Conservation (phyloP, 805 yeast species). For the Ogataea siamensis region DNA sequence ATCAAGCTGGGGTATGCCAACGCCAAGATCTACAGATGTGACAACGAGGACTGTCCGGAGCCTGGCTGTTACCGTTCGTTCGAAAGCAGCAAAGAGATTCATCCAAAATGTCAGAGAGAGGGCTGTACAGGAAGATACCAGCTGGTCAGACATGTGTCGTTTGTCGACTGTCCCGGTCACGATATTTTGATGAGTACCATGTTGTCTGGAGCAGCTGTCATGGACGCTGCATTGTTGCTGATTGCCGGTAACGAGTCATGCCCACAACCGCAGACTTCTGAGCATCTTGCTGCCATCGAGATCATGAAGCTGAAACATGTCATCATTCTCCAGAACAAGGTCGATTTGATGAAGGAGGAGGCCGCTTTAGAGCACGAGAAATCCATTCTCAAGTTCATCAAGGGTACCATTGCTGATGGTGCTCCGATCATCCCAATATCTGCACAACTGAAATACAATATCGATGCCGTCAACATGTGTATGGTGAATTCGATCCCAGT, state of each 20-base stretch:
- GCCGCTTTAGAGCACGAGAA: slow-evolving; percentile 94
- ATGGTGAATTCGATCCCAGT: slow-evolving; percentile 95
- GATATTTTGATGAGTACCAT: slow-evolving; percentile 99
- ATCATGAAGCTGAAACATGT: slow-evolving; percentile 98
- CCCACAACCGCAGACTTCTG: slow-evolving; percentile 99
- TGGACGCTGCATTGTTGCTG: slow-evolving; percentile 97
- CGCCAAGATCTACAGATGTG: slow-evolving; percentile 95
- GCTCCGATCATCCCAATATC: slow-evolving; percentile 99
- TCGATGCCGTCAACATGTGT: slow-evolving; percentile 96
- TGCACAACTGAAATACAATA: slow-evolving; percentile 97
- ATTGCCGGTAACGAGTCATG: slow-evolving; percentile 99
- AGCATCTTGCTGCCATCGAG: slow-evolving; percentile 98
- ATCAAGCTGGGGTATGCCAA: slow-evolving; percentile 98
- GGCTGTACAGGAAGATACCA: slow-evolving; percentile 89
- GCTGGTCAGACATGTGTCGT: slow-evolving; percentile 93
- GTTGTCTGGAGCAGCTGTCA: slow-evolving; percentile 99
- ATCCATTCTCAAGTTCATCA: slow-evolving; percentile 85
- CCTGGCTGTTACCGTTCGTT: slow-evolving; percentile 95
- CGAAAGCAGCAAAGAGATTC: slow-evolving; percentile 91
- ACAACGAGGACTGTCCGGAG: slow-evolving; percentile 79
- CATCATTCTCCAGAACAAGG: slow-evolving; percentile 94
- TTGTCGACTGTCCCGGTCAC: slow-evolving; percentile 99
- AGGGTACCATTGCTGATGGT: slow-evolving; percentile 98
- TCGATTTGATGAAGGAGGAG: slow-evolving; percentile 97
- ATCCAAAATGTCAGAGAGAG: slow-evolving; percentile 85